A percentile compares a stretch with the other conserved stretches of the same genome.
Conservation (phyloP, 1,284 basidiomycete species). For the Crepidotus sp. region DNA sequence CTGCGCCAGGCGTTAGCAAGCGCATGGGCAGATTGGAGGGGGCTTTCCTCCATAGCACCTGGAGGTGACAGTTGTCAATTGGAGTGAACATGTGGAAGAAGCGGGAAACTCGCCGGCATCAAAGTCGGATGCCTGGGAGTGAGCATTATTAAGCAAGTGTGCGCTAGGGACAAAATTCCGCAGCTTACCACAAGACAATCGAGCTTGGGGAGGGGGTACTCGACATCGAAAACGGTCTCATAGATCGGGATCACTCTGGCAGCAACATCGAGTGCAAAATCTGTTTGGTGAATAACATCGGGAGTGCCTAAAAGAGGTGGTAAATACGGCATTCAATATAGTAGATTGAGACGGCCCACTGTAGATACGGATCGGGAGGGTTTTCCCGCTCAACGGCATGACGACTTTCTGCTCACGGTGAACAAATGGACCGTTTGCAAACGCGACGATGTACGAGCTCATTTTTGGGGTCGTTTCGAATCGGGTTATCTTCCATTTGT, state of each 20-base stretch:
- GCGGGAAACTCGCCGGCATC: constrained; percentile 53
- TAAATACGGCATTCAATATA: constrained; percentile 3
- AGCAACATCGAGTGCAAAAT: constrained; percentile 86
- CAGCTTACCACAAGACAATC: constrained; percentile 71
- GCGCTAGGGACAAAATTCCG: not conserved
- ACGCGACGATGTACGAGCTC: constrained; percentile 90
- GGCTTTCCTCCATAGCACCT: constrained; percentile 16
- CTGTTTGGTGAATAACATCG: constrained; percentile 76
- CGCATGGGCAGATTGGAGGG: not conserved
- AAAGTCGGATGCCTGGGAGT: constrained; percentile 65
- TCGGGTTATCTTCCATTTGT: constrained; percentile 72
- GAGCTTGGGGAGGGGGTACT: constrained; percentile 88
- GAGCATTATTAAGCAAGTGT: constrained; percentile 3
- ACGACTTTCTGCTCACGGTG: constrained; percentile 70
- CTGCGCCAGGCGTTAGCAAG: constrained; percentile 58
- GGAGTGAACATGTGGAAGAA: not conserved
- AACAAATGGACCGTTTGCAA: constrained; percentile 79
- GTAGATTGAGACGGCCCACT: constrained; percentile 32
- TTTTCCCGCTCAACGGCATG: constrained; percentile 77
- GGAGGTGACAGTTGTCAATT: not conserved
- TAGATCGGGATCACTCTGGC: constrained; percentile 84
- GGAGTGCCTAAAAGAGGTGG: constrained; percentile 52
- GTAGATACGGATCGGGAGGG: constrained; percentile 81
- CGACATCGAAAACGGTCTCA: constrained; percentile 86
- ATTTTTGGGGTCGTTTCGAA: constrained; percentile 77